Evolutionary conservation across 2,329 filamentous ascomycete species (phyloP).

Genomic region (Calonectria pseudoturangicola): DNA sequence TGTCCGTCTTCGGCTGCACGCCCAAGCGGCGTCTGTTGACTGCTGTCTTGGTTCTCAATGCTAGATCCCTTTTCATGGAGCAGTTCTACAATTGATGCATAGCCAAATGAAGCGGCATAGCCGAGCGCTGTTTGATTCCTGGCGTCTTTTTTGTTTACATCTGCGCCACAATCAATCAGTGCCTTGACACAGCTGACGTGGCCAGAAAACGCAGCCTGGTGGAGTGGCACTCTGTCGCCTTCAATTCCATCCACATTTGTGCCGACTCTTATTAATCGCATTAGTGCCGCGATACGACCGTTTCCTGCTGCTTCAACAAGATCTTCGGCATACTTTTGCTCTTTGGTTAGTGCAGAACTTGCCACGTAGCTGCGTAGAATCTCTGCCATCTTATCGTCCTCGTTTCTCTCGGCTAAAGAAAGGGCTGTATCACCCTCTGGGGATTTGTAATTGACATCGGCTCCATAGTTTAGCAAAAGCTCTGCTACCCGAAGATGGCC

Average conservation of each 20-base stretch:
- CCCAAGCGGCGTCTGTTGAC: neutral
- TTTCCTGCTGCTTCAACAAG: neutral
- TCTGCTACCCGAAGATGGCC: neutral
- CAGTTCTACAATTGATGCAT: neutral
- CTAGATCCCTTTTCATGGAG: neutral
- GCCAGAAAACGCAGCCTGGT: neutral
- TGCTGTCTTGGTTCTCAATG: neutral
- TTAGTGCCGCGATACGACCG: neutral
- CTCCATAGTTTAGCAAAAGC: neutral
- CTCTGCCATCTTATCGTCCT: neutral
- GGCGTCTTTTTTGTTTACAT: neutral
- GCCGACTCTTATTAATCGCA: neutral
- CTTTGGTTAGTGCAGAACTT: neutral
- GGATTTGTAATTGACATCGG: neutral
- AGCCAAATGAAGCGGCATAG: neutral
- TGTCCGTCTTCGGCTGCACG: neutral
- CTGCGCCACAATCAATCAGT: neutral
- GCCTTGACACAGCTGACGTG: neutral
- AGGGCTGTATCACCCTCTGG: neutral
- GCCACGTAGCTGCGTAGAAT: neutral
- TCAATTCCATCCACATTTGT: slow-evolving; percentile 2
- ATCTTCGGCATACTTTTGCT: slow-evolving; percentile 7
- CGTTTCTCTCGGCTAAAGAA: neutral
- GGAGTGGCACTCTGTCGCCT: neutral
- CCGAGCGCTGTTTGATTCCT: neutral